These are phyloP conservation scores for Sarocladium oryzae DNA, from an alignment of 2,329 filamentous ascomycete species.

Conservation along the genomic window DNA sequence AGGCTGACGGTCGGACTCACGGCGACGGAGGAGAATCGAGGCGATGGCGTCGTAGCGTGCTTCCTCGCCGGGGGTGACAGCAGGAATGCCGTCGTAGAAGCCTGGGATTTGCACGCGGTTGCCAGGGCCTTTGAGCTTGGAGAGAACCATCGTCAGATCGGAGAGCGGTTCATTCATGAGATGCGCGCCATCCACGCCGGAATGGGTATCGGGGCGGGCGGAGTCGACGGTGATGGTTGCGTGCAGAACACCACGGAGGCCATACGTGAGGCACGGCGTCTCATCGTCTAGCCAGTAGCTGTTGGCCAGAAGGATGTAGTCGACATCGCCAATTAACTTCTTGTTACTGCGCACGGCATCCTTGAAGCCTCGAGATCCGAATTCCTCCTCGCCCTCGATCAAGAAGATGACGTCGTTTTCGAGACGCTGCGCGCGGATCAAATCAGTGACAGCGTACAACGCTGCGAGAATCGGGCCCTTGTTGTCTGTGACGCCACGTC, in stretches of 20 bases:
- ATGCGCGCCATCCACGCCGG: conserved; percentile 90
- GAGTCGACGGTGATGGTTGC: conserved; percentile 86
- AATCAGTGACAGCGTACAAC: conserved; percentile 84
- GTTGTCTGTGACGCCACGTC: conserved; percentile 94
- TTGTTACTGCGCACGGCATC: conserved; percentile 76
- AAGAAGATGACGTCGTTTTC: conserved; percentile 88
- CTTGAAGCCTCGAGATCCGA: conserved; percentile 84
- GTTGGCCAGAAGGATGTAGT: conserved; percentile 93
- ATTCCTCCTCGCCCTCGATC: conserved; percentile 96
- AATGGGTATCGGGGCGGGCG: conserved; percentile 81
- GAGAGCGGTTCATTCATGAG: conserved; percentile 88
- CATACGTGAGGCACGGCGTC: conserved; percentile 91
- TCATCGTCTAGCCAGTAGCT: conserved; percentile 98
- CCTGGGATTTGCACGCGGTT: conserved; percentile 79
- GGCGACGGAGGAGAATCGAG: conserved; percentile 61
- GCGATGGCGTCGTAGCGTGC: conserved; percentile 80
- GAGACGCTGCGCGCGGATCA: conserved; percentile 76
- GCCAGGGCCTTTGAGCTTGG: conserved; percentile 71
- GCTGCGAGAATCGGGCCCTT: conserved; percentile 95
- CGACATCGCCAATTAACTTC: conserved; percentile 77
- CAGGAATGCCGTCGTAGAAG: conserved; percentile 81
- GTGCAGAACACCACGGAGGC: conserved; percentile 86
- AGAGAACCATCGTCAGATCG: conserved; percentile 77
- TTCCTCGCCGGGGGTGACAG: conserved; percentile 68
- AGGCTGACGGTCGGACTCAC: conserved; percentile 28